A percentile compares a stretch with the other conserved stretches of the same genome.
Conservation (phyloP, 139 green algal species). For the Tetradesmus obliquus region DNA sequence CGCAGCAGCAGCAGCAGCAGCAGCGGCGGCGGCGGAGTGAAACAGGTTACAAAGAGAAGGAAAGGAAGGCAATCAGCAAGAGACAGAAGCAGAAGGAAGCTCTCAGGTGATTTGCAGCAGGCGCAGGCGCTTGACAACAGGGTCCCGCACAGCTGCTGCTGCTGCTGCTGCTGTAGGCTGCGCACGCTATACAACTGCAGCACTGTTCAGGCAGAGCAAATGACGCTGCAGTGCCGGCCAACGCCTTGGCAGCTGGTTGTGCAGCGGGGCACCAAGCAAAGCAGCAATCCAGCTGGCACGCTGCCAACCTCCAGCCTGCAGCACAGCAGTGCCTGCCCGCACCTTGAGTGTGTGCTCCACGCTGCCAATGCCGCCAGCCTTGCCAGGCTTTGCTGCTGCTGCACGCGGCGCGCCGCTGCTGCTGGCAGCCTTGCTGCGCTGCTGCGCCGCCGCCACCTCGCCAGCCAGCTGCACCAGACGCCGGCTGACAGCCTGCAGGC, state of each 20-base stretch:
- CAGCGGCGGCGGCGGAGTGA: background rate
- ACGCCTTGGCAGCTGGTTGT: too few species aligned
- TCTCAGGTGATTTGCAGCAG: too few species aligned
- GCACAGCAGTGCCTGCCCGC: background rate
- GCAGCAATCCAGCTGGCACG: background rate
- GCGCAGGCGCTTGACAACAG: too few species aligned
- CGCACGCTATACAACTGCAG: too few species aligned
- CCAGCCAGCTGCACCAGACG: constrained; percentile 53
- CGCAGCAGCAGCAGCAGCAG: constrained; percentile 7
- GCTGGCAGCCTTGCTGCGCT: constrained; percentile 48
- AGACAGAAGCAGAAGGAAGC: too few species aligned
- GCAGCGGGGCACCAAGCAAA: too few species aligned
- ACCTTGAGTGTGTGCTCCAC: constrained; percentile 57
- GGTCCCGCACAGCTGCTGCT: too few species aligned
- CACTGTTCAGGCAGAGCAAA: too few species aligned
- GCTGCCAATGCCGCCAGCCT: constrained; percentile 45
- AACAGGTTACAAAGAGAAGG: background rate
- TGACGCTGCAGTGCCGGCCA: too few species aligned
- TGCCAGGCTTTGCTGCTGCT: background rate
- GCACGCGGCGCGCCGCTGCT: background rate
- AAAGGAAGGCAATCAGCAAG: background rate
- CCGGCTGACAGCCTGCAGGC: constrained; percentile 44
- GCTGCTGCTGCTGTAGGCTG: too few species aligned
- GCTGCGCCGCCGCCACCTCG: constrained; percentile 59
- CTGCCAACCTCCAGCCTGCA: background rate